Conservation (phyloP, 495 filamentous ascomycete species). For the Hyaloscypha bicolor region DNA sequence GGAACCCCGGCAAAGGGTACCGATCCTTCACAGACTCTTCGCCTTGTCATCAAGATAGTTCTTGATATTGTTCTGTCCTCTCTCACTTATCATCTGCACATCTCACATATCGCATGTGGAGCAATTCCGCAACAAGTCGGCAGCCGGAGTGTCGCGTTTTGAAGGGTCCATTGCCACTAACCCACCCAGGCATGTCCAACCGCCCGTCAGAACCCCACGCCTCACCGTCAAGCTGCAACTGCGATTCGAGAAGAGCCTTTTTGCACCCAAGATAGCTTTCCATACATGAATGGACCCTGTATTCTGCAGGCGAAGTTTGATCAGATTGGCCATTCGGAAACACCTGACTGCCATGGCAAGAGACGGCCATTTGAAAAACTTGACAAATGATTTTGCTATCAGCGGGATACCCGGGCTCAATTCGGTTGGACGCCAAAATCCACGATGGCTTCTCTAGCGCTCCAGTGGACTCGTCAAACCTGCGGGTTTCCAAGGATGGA, state of each 20-base stretch:
- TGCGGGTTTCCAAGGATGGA: conserved; percentile 12
- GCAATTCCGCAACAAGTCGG: background rate
- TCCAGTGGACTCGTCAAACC: conserved; percentile 20
- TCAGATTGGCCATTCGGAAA: conserved; percentile 4
- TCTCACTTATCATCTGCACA: background rate
- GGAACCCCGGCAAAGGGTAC: background rate
- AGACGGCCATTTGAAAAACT: background rate
- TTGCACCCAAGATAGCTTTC: background rate
- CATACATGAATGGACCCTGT: conserved; percentile 3
- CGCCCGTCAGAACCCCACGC: conserved; percentile 15
- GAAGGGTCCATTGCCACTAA: conserved; percentile 9
- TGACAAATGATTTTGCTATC: conserved; percentile 17
- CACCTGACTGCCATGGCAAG: background rate
- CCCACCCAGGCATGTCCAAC: conserved; percentile 5
- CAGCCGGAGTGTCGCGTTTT: background rate
- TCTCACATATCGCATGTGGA: background rate
- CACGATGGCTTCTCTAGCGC: conserved; percentile 25
- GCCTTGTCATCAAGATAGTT: background rate
- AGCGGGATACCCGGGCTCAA: conserved; percentile 18
- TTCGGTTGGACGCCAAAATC: conserved; percentile 27
- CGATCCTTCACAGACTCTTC: background rate
- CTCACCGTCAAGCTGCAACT: conserved; percentile 7
- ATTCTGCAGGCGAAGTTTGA: background rate
- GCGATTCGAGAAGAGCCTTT: background rate
- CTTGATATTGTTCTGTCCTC: background rate